These are phyloP conservation scores for Suillus ampliporus DNA, from an alignment of 768 basidiomycete species.

Conservation along the genomic window DNA sequence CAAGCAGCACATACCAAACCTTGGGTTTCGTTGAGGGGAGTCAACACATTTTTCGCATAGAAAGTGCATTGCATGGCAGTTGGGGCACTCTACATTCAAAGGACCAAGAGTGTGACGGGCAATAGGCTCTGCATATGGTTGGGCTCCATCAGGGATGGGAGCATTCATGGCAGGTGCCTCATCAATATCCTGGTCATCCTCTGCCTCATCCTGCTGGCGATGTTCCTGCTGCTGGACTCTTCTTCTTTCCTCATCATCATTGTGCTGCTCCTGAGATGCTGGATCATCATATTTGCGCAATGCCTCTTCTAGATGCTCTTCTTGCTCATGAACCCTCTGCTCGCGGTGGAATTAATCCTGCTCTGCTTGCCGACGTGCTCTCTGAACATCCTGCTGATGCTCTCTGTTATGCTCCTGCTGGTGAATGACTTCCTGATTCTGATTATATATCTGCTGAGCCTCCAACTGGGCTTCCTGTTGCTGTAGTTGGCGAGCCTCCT, in stretches of 20 bases:
- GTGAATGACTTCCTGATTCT: neutral
- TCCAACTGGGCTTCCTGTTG: no score
- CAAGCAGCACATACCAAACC: conserved; percentile 37
- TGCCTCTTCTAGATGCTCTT: neutral
- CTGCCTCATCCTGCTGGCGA: no score
- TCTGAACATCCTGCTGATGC: neutral
- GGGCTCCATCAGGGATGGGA: neutral
- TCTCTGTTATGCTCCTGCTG: neutral
- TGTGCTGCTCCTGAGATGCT: neutral
- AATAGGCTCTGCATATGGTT: conserved; percentile 20
- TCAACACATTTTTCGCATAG: conserved; percentile 14
- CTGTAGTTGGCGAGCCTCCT: no score
- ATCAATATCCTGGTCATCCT: neutral
- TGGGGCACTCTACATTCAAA: conserved; percentile 15
- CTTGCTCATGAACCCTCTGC: neutral
- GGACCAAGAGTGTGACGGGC: conserved; percentile 6
- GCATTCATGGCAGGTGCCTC: conserved; percentile 8
- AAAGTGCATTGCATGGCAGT: conserved; percentile 29
- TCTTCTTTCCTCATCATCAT: neutral
- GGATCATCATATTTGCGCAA: neutral
- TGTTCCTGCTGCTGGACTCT: neutral
- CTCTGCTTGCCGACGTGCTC: neutral
- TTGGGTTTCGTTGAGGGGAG: neutral
- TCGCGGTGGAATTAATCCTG: neutral
- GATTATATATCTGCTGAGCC: neutral